phyloP scores from a whole-genome alignment of 352 stramenopile genomes.

The Pythium inflatum region DNA sequence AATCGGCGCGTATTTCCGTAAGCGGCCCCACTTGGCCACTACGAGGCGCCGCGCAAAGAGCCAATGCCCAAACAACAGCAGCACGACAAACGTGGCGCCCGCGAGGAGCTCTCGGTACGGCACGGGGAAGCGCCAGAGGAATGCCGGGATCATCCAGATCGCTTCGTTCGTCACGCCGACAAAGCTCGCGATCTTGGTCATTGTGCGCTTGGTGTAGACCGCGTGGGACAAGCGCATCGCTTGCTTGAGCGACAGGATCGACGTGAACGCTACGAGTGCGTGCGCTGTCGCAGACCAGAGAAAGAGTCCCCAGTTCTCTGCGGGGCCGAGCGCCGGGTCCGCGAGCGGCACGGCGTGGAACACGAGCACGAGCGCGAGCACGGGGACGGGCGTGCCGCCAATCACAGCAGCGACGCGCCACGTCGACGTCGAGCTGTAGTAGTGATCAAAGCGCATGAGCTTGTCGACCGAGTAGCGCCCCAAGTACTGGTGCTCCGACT shows the following conservation, averaged over 20 bases:
- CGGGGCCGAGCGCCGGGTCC: slow-evolving; percentile 10
- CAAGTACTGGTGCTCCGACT: slow-evolving; percentile 14
- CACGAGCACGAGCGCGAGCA: not conserved
- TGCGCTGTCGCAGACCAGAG: not conserved
- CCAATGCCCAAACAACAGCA: not conserved
- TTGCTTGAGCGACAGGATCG: slow-evolving; percentile 18
- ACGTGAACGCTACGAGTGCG: slow-evolving; percentile 8
- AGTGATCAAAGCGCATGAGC: slow-evolving; percentile 25
- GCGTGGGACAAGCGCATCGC: slow-evolving; percentile 7
- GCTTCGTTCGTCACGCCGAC: not conserved
- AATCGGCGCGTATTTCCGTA: slow-evolving; percentile 23
- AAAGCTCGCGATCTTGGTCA: slow-evolving; percentile 7
- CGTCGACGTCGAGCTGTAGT: not conserved
- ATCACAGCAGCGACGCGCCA: slow-evolving; percentile 9
- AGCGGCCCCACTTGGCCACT: not conserved
- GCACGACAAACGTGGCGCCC: not conserved
- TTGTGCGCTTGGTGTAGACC: not conserved
- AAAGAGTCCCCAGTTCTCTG: not conserved
- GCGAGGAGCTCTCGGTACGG: slow-evolving; percentile 15
- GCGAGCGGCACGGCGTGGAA: slow-evolving; percentile 12
- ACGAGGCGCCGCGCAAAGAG: not conserved
- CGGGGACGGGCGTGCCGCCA: not conserved
- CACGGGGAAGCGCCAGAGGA: slow-evolving; percentile 22
- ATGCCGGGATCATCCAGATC: slow-evolving; percentile 10
- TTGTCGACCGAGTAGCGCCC: slow-evolving; percentile 28